Evolutionary conservation across 164 flowering plant species (phyloP).

Genomic region (Vitis amurensis): DNA sequence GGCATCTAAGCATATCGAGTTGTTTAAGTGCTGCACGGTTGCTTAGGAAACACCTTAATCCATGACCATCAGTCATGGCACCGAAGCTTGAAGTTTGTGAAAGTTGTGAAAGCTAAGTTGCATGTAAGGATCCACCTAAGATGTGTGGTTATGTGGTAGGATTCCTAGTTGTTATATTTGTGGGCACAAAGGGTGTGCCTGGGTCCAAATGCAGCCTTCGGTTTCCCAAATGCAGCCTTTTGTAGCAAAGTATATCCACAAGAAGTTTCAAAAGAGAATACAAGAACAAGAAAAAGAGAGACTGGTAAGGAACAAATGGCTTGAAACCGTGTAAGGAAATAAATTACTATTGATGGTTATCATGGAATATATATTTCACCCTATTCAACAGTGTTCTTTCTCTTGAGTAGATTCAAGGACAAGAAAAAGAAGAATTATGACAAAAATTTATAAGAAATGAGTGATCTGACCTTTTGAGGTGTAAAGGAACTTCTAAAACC

Average conservation of each 20-base stretch:
- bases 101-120: too few species aligned
- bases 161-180: too few species aligned
- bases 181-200: too few species aligned
- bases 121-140: too few species aligned
- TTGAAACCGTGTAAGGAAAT: constrained; percentile 8
- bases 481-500: constrained; percentile 14
- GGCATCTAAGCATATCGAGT: too few species aligned
- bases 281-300: background rate
- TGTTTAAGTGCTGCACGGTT: too few species aligned
- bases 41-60: too few species aligned
- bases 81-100: too few species aligned
- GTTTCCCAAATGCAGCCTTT: too few species aligned
- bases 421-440: constrained; percentile 7
- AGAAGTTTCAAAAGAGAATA: background rate
- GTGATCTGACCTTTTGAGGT: constrained; percentile 8
- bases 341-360: constrained; percentile 28
- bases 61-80: too few species aligned
- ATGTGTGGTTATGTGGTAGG: too few species aligned
- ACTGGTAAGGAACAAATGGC: background rate
- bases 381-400: constrained; percentile 15
- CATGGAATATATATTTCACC: constrained; percentile 8
- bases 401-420: constrained; percentile 16
- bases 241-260: background rate
- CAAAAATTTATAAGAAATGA: constrained; percentile 5
- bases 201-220: too few species aligned